Percentiles rank a stretch among this genome's conserved stretches.
Conservation (phyloP, 345 rosid species). For the Gossypium stocksii region DNA sequence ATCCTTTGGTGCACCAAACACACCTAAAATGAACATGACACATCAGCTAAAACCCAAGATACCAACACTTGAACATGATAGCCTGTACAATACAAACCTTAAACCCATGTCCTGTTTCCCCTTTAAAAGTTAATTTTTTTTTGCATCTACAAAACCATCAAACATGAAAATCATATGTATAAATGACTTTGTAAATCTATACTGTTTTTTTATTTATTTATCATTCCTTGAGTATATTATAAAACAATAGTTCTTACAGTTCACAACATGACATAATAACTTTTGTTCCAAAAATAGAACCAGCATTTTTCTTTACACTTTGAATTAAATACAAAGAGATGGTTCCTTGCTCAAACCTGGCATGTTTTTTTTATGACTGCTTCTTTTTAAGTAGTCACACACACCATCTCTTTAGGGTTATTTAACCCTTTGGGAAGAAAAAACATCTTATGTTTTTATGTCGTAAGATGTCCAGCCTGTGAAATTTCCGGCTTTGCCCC, state of each 20-base stretch:
- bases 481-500: conserved; percentile 56
- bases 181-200: not conserved
- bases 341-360: conserved; percentile 19
- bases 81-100: no score
- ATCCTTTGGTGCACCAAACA: not conserved
- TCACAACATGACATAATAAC: conserved; percentile 16
- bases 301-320: conserved; percentile 25
- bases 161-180: no score
- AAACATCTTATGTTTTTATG: conserved; percentile 5
- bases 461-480: conserved; percentile 39
- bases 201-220: conserved; percentile 2
- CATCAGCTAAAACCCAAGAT: not conserved
- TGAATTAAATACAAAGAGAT: conserved; percentile 17
- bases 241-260: conserved; percentile 10
- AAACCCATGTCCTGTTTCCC: no score
- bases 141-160: no score
- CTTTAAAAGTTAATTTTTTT: no score
- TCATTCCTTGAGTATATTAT: conserved; percentile 14
- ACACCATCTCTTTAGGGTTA: conserved; percentile 10
- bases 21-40: not conserved
- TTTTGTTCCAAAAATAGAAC: conserved; percentile 15
- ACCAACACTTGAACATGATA: no score
- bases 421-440: conserved; percentile 27
- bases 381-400: conserved; percentile 14
- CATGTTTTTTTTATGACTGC: not conserved